Evolutionary conservation across 2,329 filamentous ascomycete genomes (phyloP), one percentile per base, ranked within the genome.

Genomic region (Monosporascus sp.): DNA sequence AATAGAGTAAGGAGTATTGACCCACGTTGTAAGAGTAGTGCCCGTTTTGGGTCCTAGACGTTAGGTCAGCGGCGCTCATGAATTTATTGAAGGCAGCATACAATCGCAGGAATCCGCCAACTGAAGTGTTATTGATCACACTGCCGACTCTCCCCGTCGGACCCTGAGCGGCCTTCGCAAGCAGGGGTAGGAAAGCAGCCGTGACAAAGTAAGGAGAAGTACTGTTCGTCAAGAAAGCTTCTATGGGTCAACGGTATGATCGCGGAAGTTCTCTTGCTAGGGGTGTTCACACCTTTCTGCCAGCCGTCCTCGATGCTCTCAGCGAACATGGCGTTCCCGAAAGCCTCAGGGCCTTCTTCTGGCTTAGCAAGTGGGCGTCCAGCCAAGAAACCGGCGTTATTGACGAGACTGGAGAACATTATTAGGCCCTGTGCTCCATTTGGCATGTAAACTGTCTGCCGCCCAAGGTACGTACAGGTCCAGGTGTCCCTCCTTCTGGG

Each of bases 41-140:
- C 22, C 39, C n/a, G 4, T 48, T 35, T 14, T 14, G 31, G 1
- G 31, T 35, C 31, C 31, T 35, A 35, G 4, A 14, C 31, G 31
- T 35, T 14, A 35, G 9, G 31, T 35, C 9, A 35, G 31, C 11
- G 31, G 9, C 31, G 9, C 11, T 35, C 9, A 35, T 35, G 5
- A 5, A 35, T 14, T 35, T 14, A 14, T 35, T 14, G 31, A 14
- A 9, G 31, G 9, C 31, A 35, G 9, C 31, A 14, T 35, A 66
- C 65, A 59, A 52, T 60, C 82, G 81, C 69, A 80, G 73, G 5
- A 75, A 62, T 1, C 78, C 79, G 1, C 72, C 74, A 46, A 79
- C 75, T n/a, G 73, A 78, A 39, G 72, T 70, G 48, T 82, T 75
- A 50, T 83, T 82, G 57, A 83, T 73, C 25, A 84, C 71, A 18